A percentile compares a stretch with the other conserved stretches of the same genome.
phyloP scores from a whole-genome alignment of 495 filamentous ascomycete genomes.

The Penicillium lividum region DNA sequence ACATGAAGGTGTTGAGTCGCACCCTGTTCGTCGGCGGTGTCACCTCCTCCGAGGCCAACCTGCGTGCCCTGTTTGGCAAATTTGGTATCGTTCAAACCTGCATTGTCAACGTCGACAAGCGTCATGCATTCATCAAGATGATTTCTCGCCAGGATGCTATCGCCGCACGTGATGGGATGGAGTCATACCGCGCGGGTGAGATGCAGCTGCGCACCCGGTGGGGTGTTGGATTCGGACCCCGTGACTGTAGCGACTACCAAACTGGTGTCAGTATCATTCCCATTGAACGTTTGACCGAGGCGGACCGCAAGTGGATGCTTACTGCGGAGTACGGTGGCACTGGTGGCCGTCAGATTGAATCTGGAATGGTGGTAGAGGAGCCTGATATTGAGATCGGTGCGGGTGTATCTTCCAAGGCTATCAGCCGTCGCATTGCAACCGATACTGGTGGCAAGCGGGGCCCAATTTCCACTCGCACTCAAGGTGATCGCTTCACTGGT shows the following conservation, averaged over 20 bases:
- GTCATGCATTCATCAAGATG: slow-evolving; percentile 99
- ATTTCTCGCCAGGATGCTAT: slow-evolving; percentile 82
- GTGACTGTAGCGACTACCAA: slow-evolving; percentile 95
- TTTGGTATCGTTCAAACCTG: slow-evolving; percentile 92
- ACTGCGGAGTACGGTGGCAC: slow-evolving; percentile 92
- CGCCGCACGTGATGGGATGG: slow-evolving; percentile 86
- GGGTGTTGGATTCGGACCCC: slow-evolving; percentile 96
- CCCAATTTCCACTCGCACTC: slow-evolving; percentile 65
- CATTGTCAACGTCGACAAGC: slow-evolving; percentile 96
- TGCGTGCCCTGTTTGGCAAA: slow-evolving; percentile 72
- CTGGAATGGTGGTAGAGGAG: slow-evolving; percentile 89
- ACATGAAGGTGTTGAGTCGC: slow-evolving; percentile 91
- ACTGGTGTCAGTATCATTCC: slow-evolving; percentile 93
- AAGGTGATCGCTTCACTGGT: slow-evolving; percentile 37
- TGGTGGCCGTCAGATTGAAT: slow-evolving; percentile 77
- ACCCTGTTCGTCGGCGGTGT: slow-evolving; percentile 97
- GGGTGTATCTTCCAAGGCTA: slow-evolving; percentile 94
- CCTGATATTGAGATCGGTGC: slow-evolving; percentile 98
- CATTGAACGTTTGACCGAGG: slow-evolving; percentile 87
- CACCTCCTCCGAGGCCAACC: slow-evolving; percentile 79
- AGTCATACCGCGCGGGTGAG: slow-evolving; percentile 68
- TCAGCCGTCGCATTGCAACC: slow-evolving; percentile 78
- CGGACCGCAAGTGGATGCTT: slow-evolving; percentile 96
- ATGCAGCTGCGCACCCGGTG: slow-evolving; percentile 87
- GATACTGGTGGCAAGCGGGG: slow-evolving; percentile 74